These are phyloP conservation scores for Sphenostylis stenocarpa DNA, from an alignment of 306 rosid species.

Conservation along the genomic window DNA sequence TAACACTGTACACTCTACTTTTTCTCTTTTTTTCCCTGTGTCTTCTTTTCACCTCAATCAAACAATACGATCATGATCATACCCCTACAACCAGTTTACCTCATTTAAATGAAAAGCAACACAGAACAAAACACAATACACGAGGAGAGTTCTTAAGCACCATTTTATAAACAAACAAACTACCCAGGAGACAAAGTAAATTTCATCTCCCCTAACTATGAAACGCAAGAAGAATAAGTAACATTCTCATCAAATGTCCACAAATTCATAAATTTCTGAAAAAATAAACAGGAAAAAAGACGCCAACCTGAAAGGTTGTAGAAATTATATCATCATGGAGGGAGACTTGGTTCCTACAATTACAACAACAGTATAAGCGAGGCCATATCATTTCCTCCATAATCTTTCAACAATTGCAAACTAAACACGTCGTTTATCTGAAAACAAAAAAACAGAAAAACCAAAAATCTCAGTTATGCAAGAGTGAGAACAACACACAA, in stretches of 20 bases:
- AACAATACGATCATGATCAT: neutral
- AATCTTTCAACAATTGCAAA: slow-evolving; percentile 28
- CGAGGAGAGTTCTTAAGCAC: neutral
- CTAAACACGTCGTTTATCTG: slow-evolving; percentile 34
- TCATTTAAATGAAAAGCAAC: neutral
- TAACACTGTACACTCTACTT: too few relatives aligned
- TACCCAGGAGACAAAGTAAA: neutral
- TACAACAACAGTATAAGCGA: slow-evolving; percentile 81
- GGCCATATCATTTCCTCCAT: slow-evolving; percentile 82
- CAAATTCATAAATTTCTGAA: neutral
- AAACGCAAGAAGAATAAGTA: neutral
- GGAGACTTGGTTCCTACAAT: slow-evolving; percentile 79
- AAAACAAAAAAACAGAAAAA: neutral
- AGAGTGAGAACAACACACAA: neutral
- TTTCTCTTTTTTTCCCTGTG: neutral
- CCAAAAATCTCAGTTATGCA: neutral
- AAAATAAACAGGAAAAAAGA: neutral
- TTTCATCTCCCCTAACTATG: neutral
- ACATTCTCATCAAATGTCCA: neutral
- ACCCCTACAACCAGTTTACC: slow-evolving; percentile 10
- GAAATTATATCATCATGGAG: slow-evolving; percentile 85
- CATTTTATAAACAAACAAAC: neutral
- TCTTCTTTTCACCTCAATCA: neutral
- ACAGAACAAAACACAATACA: neutral
- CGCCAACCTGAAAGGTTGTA: slow-evolving; percentile 75